Evolutionary conservation across 345 rosid genomes (phyloP), one percentile per base, ranked within the genome.

Genomic region (Cardamine chenopodiifolia): DNA sequence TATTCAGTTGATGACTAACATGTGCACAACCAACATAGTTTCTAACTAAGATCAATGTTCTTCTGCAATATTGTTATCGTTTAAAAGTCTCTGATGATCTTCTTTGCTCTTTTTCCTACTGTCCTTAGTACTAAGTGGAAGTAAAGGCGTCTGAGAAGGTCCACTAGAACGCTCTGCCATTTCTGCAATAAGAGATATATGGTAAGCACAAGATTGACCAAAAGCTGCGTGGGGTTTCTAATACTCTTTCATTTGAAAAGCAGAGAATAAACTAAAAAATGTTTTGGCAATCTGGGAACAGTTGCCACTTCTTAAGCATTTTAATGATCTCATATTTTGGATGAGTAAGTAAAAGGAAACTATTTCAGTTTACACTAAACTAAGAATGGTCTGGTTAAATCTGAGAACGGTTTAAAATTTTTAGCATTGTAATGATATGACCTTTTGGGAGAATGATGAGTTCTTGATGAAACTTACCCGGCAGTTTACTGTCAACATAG

Each of bases 401-500:
- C 29, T n/a, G 11, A 20, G 2, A 6, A 28, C 17, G 44, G 39
- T 5, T 22, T 44, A 40, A 52, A 32, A 22, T 25, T 44, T 40
- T 53, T 25, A 75, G 14, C 18, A 49, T 11, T 53, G 42, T 23
- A 52, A 52, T 42, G 56, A 7, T 58, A 40, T 22, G 0, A 18
- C 56, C 28, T 17, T 9, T 29, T 54, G 60, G 37, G 57, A 23
- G 17, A 37, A 29, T 29, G 45, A 53, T 9, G 63, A 31, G 47
- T 64, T 73, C 11, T 56, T 49, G 62, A 28, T 14, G 53, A 50
- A 10, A 55, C 82, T 60, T 28, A 88, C 97, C 94, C 70, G 92
- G 89, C 73, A 92, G 84, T 73, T 90, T 92, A 81, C 74, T 82
- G 87, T 87, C 91, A 12, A 88, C 26, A 66, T 75, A 88, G 83